These are phyloP conservation scores for Ceratocystis destructans DNA, from an alignment of 2,329 filamentous ascomycete genomes.

Conservation along the genomic window DNA sequence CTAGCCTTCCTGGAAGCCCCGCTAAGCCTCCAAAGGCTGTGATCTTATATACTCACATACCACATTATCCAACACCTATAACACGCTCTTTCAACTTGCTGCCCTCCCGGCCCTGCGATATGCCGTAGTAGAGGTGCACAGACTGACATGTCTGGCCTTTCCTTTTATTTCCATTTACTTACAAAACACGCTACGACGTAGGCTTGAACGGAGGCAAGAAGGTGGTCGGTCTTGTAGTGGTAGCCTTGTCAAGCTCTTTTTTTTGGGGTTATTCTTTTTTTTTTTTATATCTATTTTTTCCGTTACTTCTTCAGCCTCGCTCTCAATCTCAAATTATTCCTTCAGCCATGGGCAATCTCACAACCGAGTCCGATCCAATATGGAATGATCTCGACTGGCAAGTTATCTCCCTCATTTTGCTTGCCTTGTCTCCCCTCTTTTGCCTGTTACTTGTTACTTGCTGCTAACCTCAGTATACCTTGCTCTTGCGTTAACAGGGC, in stretches of 20 bases:
- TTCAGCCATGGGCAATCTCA: conserved; percentile 1
- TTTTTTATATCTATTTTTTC: neutral
- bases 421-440: conserved; percentile 11
- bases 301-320: neutral
- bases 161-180: neutral
- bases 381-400: conserved; percentile 70
- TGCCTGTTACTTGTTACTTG: conserved; percentile 23
- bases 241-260: neutral
- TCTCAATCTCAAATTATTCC: neutral
- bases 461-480: conserved; percentile 24
- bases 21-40: too few species aligned
- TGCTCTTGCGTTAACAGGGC: conserved; percentile 33
- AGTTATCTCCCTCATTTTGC: conserved; percentile 25
- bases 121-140: neutral
- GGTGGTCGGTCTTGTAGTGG: neutral
- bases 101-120: neutral
- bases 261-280: neutral
- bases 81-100: neutral
- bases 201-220: neutral
- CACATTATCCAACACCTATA: neutral
- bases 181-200: too few species aligned
- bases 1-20: too few species aligned
- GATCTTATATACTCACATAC: too few species aligned
- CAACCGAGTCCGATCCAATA: conserved; percentile 39
- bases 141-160: neutral